Percentiles rank a stretch among this genome's conserved stretches.
Evolutionary conservation across 208 protist species (phyloP).

Genomic region (Wallacemonas collosoma): DNA sequence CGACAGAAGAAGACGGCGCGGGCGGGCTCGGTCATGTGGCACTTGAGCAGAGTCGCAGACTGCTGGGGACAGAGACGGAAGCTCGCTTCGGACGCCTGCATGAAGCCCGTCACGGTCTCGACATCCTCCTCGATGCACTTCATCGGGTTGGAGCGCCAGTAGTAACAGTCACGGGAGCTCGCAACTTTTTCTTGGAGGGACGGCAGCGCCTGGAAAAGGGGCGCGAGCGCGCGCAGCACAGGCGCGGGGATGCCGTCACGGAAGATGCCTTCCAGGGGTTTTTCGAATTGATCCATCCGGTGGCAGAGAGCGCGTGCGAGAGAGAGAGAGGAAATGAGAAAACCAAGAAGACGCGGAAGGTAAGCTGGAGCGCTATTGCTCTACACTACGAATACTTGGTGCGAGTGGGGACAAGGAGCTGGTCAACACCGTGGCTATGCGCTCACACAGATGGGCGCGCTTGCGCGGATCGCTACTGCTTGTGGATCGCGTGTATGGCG

Average conservation of each 20-base stretch:
- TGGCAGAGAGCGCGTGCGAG: neutral
- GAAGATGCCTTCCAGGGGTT: constrained; percentile 90
- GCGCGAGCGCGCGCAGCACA: constrained; percentile 88
- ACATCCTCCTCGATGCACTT: constrained; percentile 87
- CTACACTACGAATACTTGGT: no score
- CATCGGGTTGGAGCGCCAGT: constrained; percentile 89
- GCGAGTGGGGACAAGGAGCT: no score
- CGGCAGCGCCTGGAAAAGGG: constrained; percentile 85
- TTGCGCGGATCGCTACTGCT: no score
- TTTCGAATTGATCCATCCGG: constrained; percentile 81
- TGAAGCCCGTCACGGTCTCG: constrained; percentile 74
- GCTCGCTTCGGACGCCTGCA: constrained; percentile 87
- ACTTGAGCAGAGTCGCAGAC: constrained; percentile 90
- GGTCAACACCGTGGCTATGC: no score
- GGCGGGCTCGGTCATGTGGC: constrained; percentile 91
- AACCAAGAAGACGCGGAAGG: neutral
- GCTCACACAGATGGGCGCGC: no score
- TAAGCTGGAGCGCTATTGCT: no score
- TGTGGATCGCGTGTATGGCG: no score
- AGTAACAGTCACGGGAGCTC: constrained; percentile 84
- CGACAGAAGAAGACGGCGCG: constrained; percentile 91
- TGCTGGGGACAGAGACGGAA: constrained; percentile 91
- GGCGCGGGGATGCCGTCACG: constrained; percentile 90
- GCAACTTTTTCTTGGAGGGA: constrained; percentile 71
- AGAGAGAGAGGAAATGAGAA: constrained; percentile 12